Conservation (phyloP, 306 rosid genomes). For the Quercus suber region DNA sequence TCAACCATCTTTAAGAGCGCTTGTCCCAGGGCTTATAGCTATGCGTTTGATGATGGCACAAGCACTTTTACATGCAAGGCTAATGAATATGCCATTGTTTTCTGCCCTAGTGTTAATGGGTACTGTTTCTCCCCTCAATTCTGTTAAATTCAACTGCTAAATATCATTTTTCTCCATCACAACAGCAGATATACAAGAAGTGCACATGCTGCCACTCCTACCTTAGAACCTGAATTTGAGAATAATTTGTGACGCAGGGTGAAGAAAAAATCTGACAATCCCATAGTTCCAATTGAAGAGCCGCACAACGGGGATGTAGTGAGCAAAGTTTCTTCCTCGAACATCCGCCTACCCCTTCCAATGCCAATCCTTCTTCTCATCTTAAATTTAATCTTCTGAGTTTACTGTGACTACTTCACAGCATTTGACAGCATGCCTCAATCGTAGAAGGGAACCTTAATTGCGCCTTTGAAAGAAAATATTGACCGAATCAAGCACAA, state of each 20-base stretch:
- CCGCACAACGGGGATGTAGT: constrained; percentile 32
- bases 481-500: background rate
- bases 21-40: constrained; percentile 92
- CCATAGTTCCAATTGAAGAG: constrained; percentile 35
- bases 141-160: background rate
- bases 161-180: too few relatives aligned
- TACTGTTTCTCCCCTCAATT: constrained; percentile 7
- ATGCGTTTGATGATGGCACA: constrained; percentile 85
- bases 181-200: too few relatives aligned
- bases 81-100: constrained; percentile 60
- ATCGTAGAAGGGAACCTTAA: constrained; percentile 11
- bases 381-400: constrained; percentile 10
- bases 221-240: background rate
- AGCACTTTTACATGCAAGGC: constrained; percentile 96
- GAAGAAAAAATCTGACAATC: constrained; percentile 16
- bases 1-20: constrained; percentile 81
- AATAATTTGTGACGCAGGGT: constrained; percentile 38
- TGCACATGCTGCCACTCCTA: constrained; percentile 1
- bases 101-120: constrained; percentile 61
- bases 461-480: background rate
- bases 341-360: constrained; percentile 38
- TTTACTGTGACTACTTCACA: background rate
- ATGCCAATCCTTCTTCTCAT: constrained; percentile 21
- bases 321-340: constrained; percentile 49
- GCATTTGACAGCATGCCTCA: constrained; percentile 17